Evolutionary conservation across 352 stramenopile species (phyloP).

Genomic region (Pythium brachiatum): DNA sequence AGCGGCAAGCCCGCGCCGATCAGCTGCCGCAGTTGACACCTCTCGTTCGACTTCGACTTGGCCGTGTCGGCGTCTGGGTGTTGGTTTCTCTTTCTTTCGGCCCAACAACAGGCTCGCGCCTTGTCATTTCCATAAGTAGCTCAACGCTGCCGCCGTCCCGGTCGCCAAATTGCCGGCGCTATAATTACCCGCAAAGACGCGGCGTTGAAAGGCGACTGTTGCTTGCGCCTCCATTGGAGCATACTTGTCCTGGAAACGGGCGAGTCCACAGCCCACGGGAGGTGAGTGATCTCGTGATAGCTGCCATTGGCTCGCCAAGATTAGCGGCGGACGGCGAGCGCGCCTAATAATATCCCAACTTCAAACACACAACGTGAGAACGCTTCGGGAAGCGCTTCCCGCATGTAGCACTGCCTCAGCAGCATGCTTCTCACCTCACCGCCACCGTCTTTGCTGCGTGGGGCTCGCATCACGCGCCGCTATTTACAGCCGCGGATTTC

Average conservation of each 20-base stretch:
- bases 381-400: too few relatives aligned
- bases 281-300: too few relatives aligned
- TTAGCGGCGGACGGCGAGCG: too few relatives aligned
- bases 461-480: not conserved
- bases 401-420: too few relatives aligned
- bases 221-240: not conserved
- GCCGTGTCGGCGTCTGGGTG: not conserved
- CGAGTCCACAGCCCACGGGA: not conserved
- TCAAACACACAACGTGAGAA: too few relatives aligned
- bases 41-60: not conserved
- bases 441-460: too few relatives aligned
- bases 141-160: not conserved
- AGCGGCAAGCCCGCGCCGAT: not conserved
- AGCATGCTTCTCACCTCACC: too few relatives aligned
- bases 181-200: not conserved
- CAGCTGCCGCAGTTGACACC: not conserved
- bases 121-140: slow-evolving; percentile 2
- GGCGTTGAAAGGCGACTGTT: not conserved
- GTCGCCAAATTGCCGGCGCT: not conserved
- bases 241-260: not conserved
- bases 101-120: not conserved
- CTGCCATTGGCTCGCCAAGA: too few relatives aligned
- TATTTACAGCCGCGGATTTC: not conserved
- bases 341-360: too few relatives aligned
- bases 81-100: slow-evolving; percentile 9